These are phyloP conservation scores for Cladophialophora immunda DNA, from an alignment of 2,329 filamentous ascomycete genomes.

Conservation along the genomic window DNA sequence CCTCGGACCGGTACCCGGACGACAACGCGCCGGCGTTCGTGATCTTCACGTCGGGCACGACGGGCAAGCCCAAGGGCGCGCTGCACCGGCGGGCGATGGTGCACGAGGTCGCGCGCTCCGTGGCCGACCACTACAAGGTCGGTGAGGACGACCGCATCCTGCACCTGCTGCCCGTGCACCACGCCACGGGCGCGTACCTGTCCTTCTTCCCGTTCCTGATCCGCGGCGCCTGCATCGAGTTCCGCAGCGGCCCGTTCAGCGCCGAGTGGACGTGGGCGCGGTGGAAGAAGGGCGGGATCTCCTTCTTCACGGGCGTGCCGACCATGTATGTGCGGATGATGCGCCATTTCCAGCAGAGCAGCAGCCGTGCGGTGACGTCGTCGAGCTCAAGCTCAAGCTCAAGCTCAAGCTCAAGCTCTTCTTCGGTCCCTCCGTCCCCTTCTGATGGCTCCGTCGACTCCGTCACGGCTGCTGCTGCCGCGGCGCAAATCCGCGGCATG, in stretches of 20 bases:
- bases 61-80: slow-evolving; percentile 66
- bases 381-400: neutral
- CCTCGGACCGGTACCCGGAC: slow-evolving; percentile 40
- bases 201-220: slow-evolving; percentile 47
- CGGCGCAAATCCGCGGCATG: slow-evolving; percentile 33
- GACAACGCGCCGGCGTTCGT: slow-evolving; percentile 57
- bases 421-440: slow-evolving; percentile 43
- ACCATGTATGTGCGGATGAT: slow-evolving; percentile 52
- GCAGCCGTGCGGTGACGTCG: neutral
- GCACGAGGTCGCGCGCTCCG: slow-evolving; percentile 38
- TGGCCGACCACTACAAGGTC: slow-evolving; percentile 43
- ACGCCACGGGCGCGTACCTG: slow-evolving; percentile 39
- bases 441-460: slow-evolving; percentile 43
- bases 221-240: slow-evolving; percentile 52
- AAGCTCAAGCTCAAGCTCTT: slow-evolving; percentile 35
- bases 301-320: slow-evolving; percentile 50
- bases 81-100: slow-evolving; percentile 47
- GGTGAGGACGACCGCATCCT: slow-evolving; percentile 44
- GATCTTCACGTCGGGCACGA: slow-evolving; percentile 68
- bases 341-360: slow-evolving; percentile 48
- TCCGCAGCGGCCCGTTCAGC: slow-evolving; percentile 49
- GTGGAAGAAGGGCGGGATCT: slow-evolving; percentile 43
- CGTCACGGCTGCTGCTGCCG: slow-evolving; percentile 46
- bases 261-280: slow-evolving; percentile 49
- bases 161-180: slow-evolving; percentile 46